phyloP scores from a whole-genome alignment of 495 filamentous ascomycete species.

The Aspergillus indologenus region DNA sequence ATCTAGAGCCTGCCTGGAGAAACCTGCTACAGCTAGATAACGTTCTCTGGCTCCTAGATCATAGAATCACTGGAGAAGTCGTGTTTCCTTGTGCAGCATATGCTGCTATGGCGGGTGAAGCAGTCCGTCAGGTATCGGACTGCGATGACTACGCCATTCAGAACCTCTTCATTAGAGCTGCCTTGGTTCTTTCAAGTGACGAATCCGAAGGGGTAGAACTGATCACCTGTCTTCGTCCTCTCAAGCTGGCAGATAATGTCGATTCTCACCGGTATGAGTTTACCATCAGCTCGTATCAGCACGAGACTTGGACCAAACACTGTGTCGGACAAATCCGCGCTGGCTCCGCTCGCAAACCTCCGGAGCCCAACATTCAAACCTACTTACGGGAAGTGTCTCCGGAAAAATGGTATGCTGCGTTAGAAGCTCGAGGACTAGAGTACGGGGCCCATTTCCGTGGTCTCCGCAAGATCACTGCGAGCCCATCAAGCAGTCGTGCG shows the following conservation, averaged over 20 bases:
- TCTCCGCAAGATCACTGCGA: slow-evolving; percentile 23
- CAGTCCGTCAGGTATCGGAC: slow-evolving; percentile 37
- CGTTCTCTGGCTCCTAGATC: slow-evolving; percentile 49
- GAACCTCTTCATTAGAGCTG: slow-evolving; percentile 20
- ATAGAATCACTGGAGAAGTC: slow-evolving; percentile 31
- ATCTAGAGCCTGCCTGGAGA: slow-evolving; percentile 49
- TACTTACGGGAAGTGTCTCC: slow-evolving; percentile 3
- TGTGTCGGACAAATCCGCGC: slow-evolving; percentile 31
- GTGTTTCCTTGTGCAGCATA: slow-evolving; percentile 51
- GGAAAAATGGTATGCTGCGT: slow-evolving; percentile 19
- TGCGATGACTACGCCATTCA: slow-evolving; percentile 18
- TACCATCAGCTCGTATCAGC: slow-evolving; percentile 33
- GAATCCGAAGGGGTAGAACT: slow-evolving; percentile 18
- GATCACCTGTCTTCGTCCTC: slow-evolving; percentile 29
- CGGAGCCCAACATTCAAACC: background rate
- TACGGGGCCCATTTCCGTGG: slow-evolving; percentile 28
- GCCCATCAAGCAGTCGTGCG: background rate
- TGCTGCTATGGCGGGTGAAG: slow-evolving; percentile 48
- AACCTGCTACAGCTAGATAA: slow-evolving; percentile 42
- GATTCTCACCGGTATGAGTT: slow-evolving; percentile 46
- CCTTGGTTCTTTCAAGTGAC: slow-evolving; percentile 23
- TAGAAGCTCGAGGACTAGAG: slow-evolving; percentile 33
- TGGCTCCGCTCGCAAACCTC: too few species aligned
- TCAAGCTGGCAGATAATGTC: slow-evolving; percentile 25
- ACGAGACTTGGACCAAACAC: slow-evolving; percentile 36